Base-by-base conservation (phyloP, 352 stramenopile species). In the Phytophthora pini region DNA sequence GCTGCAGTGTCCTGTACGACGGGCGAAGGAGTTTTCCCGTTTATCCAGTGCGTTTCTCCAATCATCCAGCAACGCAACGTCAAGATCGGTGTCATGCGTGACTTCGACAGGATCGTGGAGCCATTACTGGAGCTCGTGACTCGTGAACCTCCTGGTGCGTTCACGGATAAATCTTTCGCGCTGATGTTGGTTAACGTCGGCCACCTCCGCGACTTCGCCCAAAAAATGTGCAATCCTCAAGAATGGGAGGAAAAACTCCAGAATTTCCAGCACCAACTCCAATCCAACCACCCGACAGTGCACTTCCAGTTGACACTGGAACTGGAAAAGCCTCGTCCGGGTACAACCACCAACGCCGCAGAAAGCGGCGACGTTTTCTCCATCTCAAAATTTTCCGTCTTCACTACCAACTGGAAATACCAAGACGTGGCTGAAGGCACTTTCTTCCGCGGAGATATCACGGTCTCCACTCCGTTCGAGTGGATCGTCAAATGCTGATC, bases 231-330 rank as follows among this genome's bases (percentile, higher is more conserved):
- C 15, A 22, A 61, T 1, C 61, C 56, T 15, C 59, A 70, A 36
- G 56, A 69, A 11, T 79, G 74, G 50, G 63, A 77, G 54, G 58
- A 61, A 26, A 65, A 64, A 51, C 44, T 83, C 20, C 39, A 55
- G 11, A 50, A 50, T 29, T 54, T 71, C 39, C 68, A 59, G 15
- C 17, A 22, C 24, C 54, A 47, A 36, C 45, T 83, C 1, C 49
- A 70, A 56, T 53, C 57, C n/a, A 57, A 46, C 24, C 72, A 83
- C 51, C 69, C 75, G 32, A 67, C 38, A 22, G 26, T 83, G 8
- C 68, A 64, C 38, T 83, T 77, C 56, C 75, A 83, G 38, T 57
- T 83, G 43, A 81, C 69, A 39, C 17, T 83, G 46, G 72, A 77
- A 34, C 69, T 66, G 24, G 66, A 70, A 43, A 64, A 61, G 49